Conservation (phyloP, 2,329 filamentous ascomycete genomes). For the Calonectria leucothoes region DNA sequence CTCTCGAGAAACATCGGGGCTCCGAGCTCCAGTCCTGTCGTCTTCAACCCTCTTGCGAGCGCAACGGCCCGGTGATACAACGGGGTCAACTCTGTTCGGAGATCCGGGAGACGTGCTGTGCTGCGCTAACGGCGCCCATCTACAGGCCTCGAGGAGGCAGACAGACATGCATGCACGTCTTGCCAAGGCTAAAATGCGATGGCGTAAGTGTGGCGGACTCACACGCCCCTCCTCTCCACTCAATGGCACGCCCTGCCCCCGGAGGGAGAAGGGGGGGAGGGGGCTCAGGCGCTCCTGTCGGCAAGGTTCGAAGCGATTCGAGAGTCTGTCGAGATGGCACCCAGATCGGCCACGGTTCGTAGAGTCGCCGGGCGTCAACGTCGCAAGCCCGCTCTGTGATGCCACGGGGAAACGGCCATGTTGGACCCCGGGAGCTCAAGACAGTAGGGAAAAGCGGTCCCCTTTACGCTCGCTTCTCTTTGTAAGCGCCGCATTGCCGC, state of each 20-base stretch:
- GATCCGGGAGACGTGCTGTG: not conserved
- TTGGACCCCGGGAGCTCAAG: not conserved
- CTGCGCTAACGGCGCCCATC: slow-evolving; percentile 25
- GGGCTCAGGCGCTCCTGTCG: not conserved
- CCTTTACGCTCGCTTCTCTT: slow-evolving; percentile 31
- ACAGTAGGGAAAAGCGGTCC: slow-evolving; percentile 33
- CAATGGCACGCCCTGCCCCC: not conserved
- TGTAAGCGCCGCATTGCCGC: slow-evolving; percentile 46
- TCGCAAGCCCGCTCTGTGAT: not conserved
- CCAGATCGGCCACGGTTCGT: slow-evolving; percentile 12
- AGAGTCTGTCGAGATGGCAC: slow-evolving; percentile 8
- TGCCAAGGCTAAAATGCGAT: slow-evolving; percentile 26
- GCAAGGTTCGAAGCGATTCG: slow-evolving; percentile 15
- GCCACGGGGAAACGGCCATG: not conserved
- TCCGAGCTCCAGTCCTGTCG: not conserved
- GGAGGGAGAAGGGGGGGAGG: too few species aligned
- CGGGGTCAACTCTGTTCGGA: not conserved
- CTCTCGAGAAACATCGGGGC: not conserved
- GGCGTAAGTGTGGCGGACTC: slow-evolving; percentile 31
- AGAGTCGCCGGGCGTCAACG: not conserved
- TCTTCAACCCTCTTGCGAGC: not conserved
- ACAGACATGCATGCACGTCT: slow-evolving; percentile 14
- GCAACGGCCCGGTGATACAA: slow-evolving; percentile 22
- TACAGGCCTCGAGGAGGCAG: slow-evolving; percentile 13
- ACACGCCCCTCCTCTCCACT: slow-evolving; percentile 5